A percentile compares a stretch with the other conserved stretches of the same genome.
Conservation (phyloP, 306 rosid genomes). For the Quercus bicolor region DNA sequence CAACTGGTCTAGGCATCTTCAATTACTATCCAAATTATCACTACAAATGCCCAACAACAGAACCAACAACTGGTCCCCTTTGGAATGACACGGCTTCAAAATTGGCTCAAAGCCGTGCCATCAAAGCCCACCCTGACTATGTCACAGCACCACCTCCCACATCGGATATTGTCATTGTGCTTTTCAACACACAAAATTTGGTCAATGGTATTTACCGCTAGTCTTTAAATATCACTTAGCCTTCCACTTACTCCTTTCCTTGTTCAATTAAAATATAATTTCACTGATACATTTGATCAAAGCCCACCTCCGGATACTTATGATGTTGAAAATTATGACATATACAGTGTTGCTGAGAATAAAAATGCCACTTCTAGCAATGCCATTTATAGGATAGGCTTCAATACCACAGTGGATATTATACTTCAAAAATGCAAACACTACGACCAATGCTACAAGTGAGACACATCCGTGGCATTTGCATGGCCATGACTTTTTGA, state of each 20-base stretch:
- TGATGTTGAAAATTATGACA: constrained; percentile 32
- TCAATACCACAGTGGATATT: too few species aligned
- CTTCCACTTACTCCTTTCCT: constrained; percentile 39
- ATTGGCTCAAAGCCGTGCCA: constrained; percentile 36
- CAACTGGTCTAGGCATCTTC: neutral
- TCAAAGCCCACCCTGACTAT: constrained; percentile 26
- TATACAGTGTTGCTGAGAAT: neutral
- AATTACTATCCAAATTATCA: constrained; percentile 51
- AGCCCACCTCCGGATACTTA: constrained; percentile 35
- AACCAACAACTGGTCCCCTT: constrained; percentile 22
- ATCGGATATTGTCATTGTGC: neutral
- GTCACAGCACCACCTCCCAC: constrained; percentile 29
- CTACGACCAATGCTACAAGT: too few species aligned
- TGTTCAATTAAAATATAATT: constrained; percentile 26
- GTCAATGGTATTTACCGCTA: constrained; percentile 16
- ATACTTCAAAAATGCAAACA: too few species aligned
- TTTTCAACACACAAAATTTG: constrained; percentile 40
- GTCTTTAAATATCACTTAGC: constrained; percentile 16
- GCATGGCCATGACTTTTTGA: too few species aligned
- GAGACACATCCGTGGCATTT: too few species aligned
- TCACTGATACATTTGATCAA: constrained; percentile 29
- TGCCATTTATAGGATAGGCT: too few species aligned
- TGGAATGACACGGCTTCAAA: constrained; percentile 24
- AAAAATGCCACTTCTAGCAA: constrained; percentile 22
- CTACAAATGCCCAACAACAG: constrained; percentile 13